Evolutionary conservation across 352 stramenopile genomes (phyloP).

Genomic region (Globisporangium paddicum): DNA sequence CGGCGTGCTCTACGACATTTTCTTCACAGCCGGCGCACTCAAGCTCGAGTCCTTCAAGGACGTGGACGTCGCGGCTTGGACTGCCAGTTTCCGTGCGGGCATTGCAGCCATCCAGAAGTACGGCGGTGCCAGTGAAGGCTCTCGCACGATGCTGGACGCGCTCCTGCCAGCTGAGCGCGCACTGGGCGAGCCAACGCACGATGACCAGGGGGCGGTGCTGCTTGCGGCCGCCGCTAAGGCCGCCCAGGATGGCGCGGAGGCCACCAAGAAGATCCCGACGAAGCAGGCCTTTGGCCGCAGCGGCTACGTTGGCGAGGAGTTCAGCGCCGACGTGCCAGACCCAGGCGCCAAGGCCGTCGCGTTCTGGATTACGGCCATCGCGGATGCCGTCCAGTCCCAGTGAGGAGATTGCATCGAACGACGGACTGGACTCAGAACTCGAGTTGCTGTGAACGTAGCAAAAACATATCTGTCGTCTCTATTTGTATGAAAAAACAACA

Average conservation of each 20-base stretch:
- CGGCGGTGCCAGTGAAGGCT: constrained; percentile 91
- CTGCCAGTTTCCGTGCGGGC: constrained; percentile 61
- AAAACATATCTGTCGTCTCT: too few species aligned
- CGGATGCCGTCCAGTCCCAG: constrained; percentile 35
- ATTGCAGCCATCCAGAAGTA: constrained; percentile 86
- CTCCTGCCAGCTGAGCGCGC: constrained; percentile 84
- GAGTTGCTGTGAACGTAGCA: too few species aligned
- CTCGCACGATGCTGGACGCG: constrained; percentile 97
- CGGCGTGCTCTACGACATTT: constrained; percentile 93
- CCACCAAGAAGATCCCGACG: constrained; percentile 87
- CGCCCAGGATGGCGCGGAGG: constrained; percentile 86
- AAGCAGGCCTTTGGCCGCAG: constrained; percentile 64
- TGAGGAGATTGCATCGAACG: background rate
- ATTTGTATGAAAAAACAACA: too few species aligned
- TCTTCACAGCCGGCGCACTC: constrained; percentile 71
- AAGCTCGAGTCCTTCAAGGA: constrained; percentile 41
- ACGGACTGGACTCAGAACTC: too few species aligned
- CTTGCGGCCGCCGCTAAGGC: constrained; percentile 54
- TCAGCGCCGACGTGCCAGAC: constrained; percentile 87
- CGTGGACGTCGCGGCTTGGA: constrained; percentile 32
- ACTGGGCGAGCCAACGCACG: constrained; percentile 19
- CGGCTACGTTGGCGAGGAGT: constrained; percentile 89
- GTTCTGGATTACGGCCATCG: constrained; percentile 81
- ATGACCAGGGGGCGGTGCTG: constrained; percentile 20
- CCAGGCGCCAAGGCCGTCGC: constrained; percentile 92